Conservation (phyloP, 2,329 filamentous ascomycete species). For the Alternaria brassicae region DNA sequence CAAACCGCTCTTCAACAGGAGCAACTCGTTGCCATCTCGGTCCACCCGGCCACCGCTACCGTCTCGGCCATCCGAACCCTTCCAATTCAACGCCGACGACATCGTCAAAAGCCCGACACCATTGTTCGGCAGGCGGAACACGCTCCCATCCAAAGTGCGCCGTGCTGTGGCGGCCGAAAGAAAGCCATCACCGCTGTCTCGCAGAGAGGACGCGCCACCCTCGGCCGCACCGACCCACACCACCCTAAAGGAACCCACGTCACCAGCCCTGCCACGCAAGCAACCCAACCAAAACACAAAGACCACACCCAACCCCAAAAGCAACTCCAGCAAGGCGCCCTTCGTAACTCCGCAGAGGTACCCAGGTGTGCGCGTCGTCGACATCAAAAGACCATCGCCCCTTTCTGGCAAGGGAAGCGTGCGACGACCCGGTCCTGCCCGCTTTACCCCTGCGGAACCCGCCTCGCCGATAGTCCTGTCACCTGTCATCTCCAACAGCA, state of each 20-base stretch:
- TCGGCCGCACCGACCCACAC: constrained; percentile 20
- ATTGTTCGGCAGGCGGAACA: constrained; percentile 8
- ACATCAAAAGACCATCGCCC: constrained; percentile 12
- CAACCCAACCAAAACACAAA: background rate
- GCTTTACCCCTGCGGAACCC: constrained; percentile 11
- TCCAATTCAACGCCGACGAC: constrained; percentile 4
- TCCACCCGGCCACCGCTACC: constrained; percentile 14
- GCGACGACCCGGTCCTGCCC: constrained; percentile 11
- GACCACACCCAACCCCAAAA: constrained; percentile 1
- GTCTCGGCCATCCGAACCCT: constrained; percentile 7
- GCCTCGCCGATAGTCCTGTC: constrained; percentile 20
- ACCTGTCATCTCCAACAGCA: constrained; percentile 14
- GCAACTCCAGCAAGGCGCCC: background rate
- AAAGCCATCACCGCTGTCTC: constrained; percentile 35
- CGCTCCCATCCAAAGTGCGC: constrained; percentile 23
- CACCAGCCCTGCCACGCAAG: constrained; percentile 5
- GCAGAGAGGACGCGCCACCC: constrained; percentile 25
- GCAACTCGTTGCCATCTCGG: constrained; percentile 23
- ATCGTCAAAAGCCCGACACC: constrained; percentile 7
- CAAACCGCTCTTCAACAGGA: constrained; percentile 37
- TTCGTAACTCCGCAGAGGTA: background rate
- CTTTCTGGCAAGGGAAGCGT: constrained; percentile 11
- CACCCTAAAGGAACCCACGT: constrained; percentile 5
- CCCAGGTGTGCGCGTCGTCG: background rate
- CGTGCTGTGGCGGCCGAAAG: constrained; percentile 28